Conservation (phyloP, 1,139 yeast species). For the Pichia sp. region DNA sequence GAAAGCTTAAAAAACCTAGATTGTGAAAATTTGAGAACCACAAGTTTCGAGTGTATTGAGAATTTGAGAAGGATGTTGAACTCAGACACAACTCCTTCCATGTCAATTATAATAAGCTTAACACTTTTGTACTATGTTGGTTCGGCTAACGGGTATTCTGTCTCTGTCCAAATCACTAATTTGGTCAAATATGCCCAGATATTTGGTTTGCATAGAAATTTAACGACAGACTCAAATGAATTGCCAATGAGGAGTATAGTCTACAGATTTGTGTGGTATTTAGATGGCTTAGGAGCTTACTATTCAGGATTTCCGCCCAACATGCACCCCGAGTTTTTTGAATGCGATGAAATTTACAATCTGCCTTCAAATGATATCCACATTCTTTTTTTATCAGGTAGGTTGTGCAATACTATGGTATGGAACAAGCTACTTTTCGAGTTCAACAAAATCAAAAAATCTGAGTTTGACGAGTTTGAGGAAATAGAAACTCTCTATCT, state of each 20-base stretch:
- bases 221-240: slow-evolving; percentile 8
- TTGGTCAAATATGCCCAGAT: slow-evolving; percentile 19
- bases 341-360: slow-evolving; percentile 18
- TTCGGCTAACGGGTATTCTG: slow-evolving; percentile 20
- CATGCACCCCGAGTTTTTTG: slow-evolving; percentile 18
- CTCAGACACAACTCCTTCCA: slow-evolving; percentile 20
- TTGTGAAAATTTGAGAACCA: slow-evolving; percentile 13
- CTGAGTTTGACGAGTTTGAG: slow-evolving; percentile 11
- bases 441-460: slow-evolving; percentile 20
- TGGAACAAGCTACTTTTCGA: slow-evolving; percentile 21
- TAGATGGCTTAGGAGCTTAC: slow-evolving; percentile 23
- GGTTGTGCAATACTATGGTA: slow-evolving; percentile 20
- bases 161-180: slow-evolving; percentile 12
- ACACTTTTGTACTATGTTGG: slow-evolving; percentile 23
- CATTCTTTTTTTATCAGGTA: slow-evolving; percentile 17
- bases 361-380: slow-evolving; percentile 14
- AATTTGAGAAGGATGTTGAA: slow-evolving; percentile 19
- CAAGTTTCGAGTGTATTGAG: slow-evolving; percentile 20
- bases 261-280: slow-evolving; percentile 22
- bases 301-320: slow-evolving; percentile 24
- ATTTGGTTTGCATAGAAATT: slow-evolving; percentile 22
- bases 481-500: slow-evolving; percentile 12
- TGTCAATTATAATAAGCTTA: slow-evolving; percentile 20
- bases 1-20: not conserved
- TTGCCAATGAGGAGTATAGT: slow-evolving; percentile 20